phyloP scores from a whole-genome alignment of 257 asterid genomes.

The Rhazya stricta region DNA sequence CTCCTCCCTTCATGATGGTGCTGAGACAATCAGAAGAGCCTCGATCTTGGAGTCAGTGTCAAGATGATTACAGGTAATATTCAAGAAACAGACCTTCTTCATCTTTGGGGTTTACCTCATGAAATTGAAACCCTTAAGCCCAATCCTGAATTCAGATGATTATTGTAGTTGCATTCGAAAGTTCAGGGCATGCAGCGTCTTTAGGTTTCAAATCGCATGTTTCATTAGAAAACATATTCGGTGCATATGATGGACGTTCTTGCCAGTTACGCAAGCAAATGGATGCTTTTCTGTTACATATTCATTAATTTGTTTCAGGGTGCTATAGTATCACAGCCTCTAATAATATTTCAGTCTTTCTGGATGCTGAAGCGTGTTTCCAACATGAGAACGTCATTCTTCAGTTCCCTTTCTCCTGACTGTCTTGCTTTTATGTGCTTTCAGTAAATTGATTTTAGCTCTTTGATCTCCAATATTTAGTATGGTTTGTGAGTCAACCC shows the following conservation, averaged over 20 bases:
- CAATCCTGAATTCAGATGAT: neutral
- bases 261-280: neutral
- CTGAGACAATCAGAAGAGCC: slow-evolving; percentile 61
- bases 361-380: neutral
- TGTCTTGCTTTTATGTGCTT: slow-evolving; percentile 1
- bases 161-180: neutral
- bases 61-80: slow-evolving; percentile 60
- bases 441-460: slow-evolving; percentile 5
- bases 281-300: neutral
- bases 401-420: neutral
- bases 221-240: neutral
- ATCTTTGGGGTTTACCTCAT: neutral
- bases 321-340: neutral
- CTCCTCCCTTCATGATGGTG: slow-evolving; percentile 68
- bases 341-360: neutral
- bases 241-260: neutral
- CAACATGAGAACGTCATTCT: neutral
- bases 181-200: neutral
- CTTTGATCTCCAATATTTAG: neutral
- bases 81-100: neutral
- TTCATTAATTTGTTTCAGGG: neutral
- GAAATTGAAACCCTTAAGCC: neutral
- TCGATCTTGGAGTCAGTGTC: slow-evolving; percentile 66
- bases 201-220: neutral
- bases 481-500: neutral